These are phyloP conservation scores for Hypsizygus ulmarius DNA, from an alignment of 1,284 basidiomycete genomes.

Conservation along the genomic window DNA sequence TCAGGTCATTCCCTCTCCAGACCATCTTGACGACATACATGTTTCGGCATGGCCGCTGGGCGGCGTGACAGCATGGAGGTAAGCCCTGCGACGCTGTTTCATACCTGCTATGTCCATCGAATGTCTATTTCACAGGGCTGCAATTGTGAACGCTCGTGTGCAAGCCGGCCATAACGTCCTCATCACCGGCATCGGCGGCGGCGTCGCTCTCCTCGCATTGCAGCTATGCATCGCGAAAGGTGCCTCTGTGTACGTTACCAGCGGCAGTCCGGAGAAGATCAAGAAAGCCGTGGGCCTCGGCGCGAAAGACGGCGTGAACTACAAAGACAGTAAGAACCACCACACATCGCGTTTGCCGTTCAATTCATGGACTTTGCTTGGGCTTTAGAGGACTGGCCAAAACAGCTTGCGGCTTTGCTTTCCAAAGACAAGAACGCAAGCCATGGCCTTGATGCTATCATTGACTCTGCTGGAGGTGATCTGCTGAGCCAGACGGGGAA, in stretches of 20 bases:
- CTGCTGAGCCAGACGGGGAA: constrained; percentile 60
- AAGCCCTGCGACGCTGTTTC: constrained; percentile 10
- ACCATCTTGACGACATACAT: constrained; percentile 69
- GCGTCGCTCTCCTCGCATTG: constrained; percentile 76
- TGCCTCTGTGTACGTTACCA: constrained; percentile 83
- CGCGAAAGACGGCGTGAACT: constrained; percentile 77
- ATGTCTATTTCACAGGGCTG: constrained; percentile 43
- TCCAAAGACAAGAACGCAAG: constrained; percentile 33
- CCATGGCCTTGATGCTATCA: constrained; percentile 59
- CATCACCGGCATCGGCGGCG: constrained; percentile 80
- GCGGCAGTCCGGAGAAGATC: constrained; percentile 70
- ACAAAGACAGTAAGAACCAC: constrained; percentile 55
- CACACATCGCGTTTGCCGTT: not conserved
- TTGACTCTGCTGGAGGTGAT: constrained; percentile 81
- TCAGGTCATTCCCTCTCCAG: constrained; percentile 66
- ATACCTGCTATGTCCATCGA: not conserved
- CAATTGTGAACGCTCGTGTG: constrained; percentile 67
- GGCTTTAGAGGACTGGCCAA: constrained; percentile 62
- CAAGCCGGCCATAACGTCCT: constrained; percentile 69
- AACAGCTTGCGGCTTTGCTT: constrained; percentile 51
- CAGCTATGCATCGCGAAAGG: constrained; percentile 78
- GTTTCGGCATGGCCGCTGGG: constrained; percentile 76
- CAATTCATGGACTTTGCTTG: not conserved
- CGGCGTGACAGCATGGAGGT: constrained; percentile 84
- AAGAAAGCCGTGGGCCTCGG: constrained; percentile 64